phyloP scores from a whole-genome alignment of 2,329 filamentous ascomycete species.

The Arthrobotrys musiformis region DNA sequence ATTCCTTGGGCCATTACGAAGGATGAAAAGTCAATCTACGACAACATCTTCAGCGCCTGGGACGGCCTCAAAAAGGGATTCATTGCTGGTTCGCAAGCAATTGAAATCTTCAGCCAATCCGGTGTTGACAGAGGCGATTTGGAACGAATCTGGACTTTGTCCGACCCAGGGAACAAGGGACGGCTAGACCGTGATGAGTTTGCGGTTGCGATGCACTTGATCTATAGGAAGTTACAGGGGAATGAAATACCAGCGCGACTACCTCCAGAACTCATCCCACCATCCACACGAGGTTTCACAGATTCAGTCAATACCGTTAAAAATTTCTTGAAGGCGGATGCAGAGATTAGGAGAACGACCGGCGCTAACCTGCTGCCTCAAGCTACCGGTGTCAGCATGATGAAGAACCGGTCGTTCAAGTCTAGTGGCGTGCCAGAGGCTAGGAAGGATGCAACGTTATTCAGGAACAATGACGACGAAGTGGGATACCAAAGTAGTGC shows the following conservation, averaged over 20 bases:
- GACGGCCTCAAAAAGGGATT: conserved; percentile 93
- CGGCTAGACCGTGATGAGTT: conserved; percentile 96
- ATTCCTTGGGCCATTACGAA: conserved; percentile 99
- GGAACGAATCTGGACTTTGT: conserved; percentile 92
- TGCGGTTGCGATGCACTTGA: conserved; percentile 97
- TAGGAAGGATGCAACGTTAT: conserved; percentile 94
- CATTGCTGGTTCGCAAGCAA: conserved; percentile 89
- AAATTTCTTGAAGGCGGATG: conserved; percentile 86
- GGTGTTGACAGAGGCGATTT: conserved; percentile 89
- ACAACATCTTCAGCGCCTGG: conserved; percentile 94
- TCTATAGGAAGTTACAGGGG: conserved; percentile 95
- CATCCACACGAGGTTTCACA: conserved; percentile 91
- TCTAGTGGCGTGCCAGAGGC: conserved; percentile 65
- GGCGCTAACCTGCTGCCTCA: conserved; percentile 92
- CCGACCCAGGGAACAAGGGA: conserved; percentile 93
- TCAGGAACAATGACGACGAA: conserved; percentile 94
- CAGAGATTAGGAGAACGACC: conserved; percentile 85
- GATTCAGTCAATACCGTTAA: conserved; percentile 95
- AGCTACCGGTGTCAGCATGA: conserved; percentile 96
- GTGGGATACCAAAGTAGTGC: conserved; percentile 94
- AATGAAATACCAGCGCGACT: conserved; percentile 89
- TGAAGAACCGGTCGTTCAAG: conserved; percentile 94
- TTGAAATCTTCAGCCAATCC: conserved; percentile 97
- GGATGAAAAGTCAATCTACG: conserved; percentile 96
- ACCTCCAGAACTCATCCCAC: conserved; percentile 90